Percentiles rank a stretch among this genome's conserved stretches.
phyloP scores from a whole-genome alignment of 2,329 filamentous ascomycete genomes.

The Penicillium fuscoglaucum region DNA sequence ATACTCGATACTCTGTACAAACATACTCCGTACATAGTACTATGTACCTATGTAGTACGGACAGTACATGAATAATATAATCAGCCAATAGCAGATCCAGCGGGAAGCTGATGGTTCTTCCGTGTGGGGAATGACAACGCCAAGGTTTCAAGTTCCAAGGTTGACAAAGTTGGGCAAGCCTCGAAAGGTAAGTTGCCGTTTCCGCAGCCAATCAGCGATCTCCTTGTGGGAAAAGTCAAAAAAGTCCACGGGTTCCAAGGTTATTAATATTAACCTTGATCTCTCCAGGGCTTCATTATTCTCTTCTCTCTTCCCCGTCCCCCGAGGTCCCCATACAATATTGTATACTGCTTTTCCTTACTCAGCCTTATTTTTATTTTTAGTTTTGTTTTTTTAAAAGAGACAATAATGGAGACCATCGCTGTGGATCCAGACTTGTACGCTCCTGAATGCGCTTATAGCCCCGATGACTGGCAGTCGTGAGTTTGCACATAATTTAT shows the following conservation, averaged over 20 bases:
- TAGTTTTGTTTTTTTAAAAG: background rate
- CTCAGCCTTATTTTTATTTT: background rate
- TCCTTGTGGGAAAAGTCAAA: background rate
- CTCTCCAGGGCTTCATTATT: background rate
- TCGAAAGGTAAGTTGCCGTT: background rate
- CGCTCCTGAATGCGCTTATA: background rate
- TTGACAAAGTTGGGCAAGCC: background rate
- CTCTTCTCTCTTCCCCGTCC: background rate
- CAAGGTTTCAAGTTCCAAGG: background rate
- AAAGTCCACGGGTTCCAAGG: background rate
- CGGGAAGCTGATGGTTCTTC: background rate
- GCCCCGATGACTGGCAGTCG: conserved; percentile 11
- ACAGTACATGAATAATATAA: background rate
- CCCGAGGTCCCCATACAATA: background rate
- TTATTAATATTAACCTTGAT: background rate
- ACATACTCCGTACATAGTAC: too few species aligned
- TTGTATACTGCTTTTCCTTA: background rate
- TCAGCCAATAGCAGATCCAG: background rate
- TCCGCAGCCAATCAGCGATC: background rate
- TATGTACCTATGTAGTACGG: too few species aligned
- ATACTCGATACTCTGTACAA: too few species aligned
- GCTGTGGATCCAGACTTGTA: conserved; percentile 6
- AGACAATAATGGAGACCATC: background rate
- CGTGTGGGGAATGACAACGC: background rate
- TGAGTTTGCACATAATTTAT: conserved; percentile 1